These are phyloP conservation scores for Brassica napus DNA, from an alignment of 345 rosid genomes.

Conservation along the genomic window DNA sequence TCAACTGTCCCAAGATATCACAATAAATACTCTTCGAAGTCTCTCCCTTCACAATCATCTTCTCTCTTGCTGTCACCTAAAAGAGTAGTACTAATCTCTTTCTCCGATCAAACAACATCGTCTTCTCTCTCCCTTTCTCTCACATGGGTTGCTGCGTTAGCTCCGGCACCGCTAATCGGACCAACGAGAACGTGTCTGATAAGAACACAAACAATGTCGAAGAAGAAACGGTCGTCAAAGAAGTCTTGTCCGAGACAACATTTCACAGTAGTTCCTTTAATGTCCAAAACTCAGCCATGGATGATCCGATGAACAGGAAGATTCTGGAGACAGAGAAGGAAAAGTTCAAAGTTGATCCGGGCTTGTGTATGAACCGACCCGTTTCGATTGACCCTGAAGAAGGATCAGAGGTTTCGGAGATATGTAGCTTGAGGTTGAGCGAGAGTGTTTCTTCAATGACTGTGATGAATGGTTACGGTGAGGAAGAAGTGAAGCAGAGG, in stretches of 20 bases:
- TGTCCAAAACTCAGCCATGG: background rate
- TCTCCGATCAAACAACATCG: slow-evolving; percentile 24
- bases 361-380: slow-evolving; percentile 14
- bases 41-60: slow-evolving; percentile 35
- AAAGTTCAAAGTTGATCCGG: background rate
- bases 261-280: slow-evolving; percentile 26
- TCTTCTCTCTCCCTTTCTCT: background rate
- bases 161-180: slow-evolving; percentile 31
- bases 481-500: slow-evolving; percentile 45
- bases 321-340: slow-evolving; percentile 28
- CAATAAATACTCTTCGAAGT: slow-evolving; percentile 30
- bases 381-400: slow-evolving; percentile 33
- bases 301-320: slow-evolving; percentile 35
- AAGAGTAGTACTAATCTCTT: slow-evolving; percentile 14
- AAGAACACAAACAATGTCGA: slow-evolving; percentile 40
- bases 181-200: slow-evolving; percentile 22
- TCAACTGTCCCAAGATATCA: slow-evolving; percentile 35
- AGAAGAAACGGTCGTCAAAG: slow-evolving; percentile 82
- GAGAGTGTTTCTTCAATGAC: slow-evolving; percentile 64
- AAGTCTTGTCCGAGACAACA: slow-evolving; percentile 73
- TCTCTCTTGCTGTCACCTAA: slow-evolving; percentile 24
- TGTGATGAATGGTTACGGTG: slow-evolving; percentile 36
- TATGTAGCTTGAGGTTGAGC: slow-evolving; percentile 66
- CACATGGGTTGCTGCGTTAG: slow-evolving; percentile 83
- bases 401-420: slow-evolving; percentile 63